Evolutionary conservation across 139 green algal genomes (phyloP), one percentile per base, ranked within the genome.

Genomic region (Auxenochlorella pyrenoidosa): DNA sequence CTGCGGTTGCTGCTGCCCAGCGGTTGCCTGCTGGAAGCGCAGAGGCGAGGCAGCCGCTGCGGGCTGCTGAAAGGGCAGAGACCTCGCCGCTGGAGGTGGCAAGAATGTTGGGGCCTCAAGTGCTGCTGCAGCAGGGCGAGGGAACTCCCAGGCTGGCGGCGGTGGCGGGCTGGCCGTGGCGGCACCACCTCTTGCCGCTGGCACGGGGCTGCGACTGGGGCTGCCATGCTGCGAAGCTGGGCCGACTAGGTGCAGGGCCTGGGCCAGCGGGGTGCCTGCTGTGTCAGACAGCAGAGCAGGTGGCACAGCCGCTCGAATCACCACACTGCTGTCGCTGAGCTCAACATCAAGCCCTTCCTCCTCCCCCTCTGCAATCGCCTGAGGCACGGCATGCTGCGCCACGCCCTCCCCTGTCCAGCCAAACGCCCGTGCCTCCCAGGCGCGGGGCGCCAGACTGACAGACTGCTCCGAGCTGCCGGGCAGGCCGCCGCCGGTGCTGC

Each of bases 241-340:
- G 22, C 28, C 28, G 2, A 22, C 43, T 43, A 40, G 32, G 0
- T 58, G 43, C 26, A 76, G 24, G n/a, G 41, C 73, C 73, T 36
- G 43, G 41, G 41, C 28, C 34, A 76, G 73, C 73, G 79, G 79
- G 0, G 79, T 40, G 59, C 19, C 40, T 16, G 79, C 59, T 26
- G 59, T 43, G 38, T 85, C 40, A 13, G 38, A 28, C 28, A 72
- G 36, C 54, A 73, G 28, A 5, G 66, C 70, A 26, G 79, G 60
- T 6, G 79, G 60, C 38, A 40, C 19, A 10, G 43, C 38, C 0
- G 38, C 21, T 2, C 79, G 79, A 12, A 85, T 59, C 38, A 85
- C 40, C 10, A 85, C 79, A 60, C 79, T 85, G 79, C 79, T 75
- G 59, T 72, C 54, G 30, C 79, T 72, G 54, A 73, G 54, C 15